Percentiles rank a stretch among this genome's conserved stretches.
Conservation (phyloP, 345 rosid genomes). For the Aquilaria sinensis region DNA sequence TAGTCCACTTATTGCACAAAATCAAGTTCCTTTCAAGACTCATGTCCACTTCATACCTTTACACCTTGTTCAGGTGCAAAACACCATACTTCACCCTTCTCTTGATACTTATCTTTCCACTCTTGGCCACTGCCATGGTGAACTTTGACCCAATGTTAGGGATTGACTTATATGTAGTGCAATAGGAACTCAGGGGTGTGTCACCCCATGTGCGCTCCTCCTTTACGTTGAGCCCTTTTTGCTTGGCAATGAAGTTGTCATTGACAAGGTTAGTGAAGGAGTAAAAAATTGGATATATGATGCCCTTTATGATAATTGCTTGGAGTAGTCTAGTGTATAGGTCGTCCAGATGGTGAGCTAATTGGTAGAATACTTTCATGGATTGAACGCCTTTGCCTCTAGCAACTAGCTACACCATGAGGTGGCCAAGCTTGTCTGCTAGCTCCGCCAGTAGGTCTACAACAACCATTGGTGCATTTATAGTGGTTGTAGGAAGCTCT, state of each 20-base stretch:
- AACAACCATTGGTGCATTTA: constrained; percentile 83
- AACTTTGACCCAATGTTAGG: constrained; percentile 58
- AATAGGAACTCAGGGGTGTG: constrained; percentile 51
- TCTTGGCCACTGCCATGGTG: constrained; percentile 50
- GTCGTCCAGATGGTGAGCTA: constrained; percentile 61
- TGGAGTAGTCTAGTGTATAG: constrained; percentile 80
- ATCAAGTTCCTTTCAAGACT: constrained; percentile 81
- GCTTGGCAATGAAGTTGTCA: constrained; percentile 78
- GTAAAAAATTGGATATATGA: constrained; percentile 71
- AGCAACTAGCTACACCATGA: constrained; percentile 66
- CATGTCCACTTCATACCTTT: constrained; percentile 61
- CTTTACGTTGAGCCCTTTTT: constrained; percentile 65
- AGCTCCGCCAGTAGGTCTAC: constrained; percentile 54
- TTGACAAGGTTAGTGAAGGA: constrained; percentile 71
- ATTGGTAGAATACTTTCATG: constrained; percentile 48
- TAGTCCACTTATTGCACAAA: constrained; percentile 63
- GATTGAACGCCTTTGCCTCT: constrained; percentile 67
- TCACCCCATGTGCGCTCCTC: constrained; percentile 60
- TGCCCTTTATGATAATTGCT: constrained; percentile 81
- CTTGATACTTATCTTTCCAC: constrained; percentile 57
- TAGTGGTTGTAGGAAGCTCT: constrained; percentile 75
- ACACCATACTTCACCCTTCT: constrained; percentile 65
- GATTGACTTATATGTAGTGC: constrained; percentile 50
- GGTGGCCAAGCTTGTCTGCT: constrained; percentile 69
- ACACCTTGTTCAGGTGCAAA: constrained; percentile 54